Percentiles rank a stretch among this genome's conserved stretches.
These are phyloP conservation scores for Phytophthora idaei DNA, from an alignment of 352 stramenopile genomes.

Conservation along the genomic window DNA sequence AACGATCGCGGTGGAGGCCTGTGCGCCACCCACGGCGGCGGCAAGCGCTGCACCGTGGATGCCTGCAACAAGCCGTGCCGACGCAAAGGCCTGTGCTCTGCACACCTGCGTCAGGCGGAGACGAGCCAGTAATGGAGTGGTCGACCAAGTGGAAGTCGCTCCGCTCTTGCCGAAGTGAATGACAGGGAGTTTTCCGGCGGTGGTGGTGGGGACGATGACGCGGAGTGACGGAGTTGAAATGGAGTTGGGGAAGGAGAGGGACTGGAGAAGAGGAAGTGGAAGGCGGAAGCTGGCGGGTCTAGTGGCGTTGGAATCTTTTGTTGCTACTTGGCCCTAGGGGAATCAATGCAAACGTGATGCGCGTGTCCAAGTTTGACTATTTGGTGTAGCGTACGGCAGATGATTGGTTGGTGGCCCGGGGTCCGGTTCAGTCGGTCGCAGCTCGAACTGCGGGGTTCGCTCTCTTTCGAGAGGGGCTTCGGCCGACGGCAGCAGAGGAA, in stretches of 20 bases:
- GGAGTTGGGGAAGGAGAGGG: constrained; percentile 8
- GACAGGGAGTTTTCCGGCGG: constrained; percentile 13
- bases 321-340: constrained; percentile 21
- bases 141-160: constrained; percentile 37
- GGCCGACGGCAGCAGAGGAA: constrained; percentile 27
- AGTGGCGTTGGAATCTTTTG: constrained; percentile 32
- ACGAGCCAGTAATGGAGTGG: constrained; percentile 25
- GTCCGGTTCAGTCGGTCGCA: constrained; percentile 21
- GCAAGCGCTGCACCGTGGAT: constrained; percentile 76
- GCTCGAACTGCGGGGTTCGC: constrained; percentile 19
- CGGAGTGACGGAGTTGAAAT: constrained; percentile 12
- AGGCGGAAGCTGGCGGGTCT: constrained; percentile 18
- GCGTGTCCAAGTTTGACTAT: constrained; percentile 33
- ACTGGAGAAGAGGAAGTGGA: constrained; percentile 40
- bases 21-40: constrained; percentile 76
- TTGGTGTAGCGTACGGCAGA: constrained; percentile 26
- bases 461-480: constrained; percentile 26
- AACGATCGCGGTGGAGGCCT: constrained; percentile 85
- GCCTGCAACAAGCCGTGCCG: constrained; percentile 81
- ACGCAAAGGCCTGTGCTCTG: constrained; percentile 84
- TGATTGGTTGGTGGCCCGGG: constrained; percentile 31
- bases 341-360: constrained; percentile 32
- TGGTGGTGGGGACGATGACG: constrained; percentile 35
- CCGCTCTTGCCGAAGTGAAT: constrained; percentile 11
- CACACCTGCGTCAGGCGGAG: constrained; percentile 56